These are phyloP conservation scores for Dianthus caryophyllus DNA, from an alignment of 148 eudicot genomes.

Conservation along the genomic window DNA sequence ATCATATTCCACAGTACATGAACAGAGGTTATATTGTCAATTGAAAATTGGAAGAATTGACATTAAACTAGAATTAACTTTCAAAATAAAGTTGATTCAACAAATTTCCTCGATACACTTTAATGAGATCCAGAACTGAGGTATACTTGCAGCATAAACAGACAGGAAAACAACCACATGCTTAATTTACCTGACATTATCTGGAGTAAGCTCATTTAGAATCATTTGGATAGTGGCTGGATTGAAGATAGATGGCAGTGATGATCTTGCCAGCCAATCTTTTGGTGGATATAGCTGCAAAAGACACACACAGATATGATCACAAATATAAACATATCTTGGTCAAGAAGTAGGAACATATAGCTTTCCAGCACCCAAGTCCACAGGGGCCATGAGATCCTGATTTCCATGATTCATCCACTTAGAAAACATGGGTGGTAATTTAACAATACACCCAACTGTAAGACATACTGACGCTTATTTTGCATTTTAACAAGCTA, in stretches of 20 bases:
- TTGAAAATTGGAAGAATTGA: neutral
- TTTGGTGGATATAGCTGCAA: constrained; percentile 72
- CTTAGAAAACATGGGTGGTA: neutral
- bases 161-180: neutral
- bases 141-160: neutral
- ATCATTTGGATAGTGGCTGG: constrained; percentile 54
- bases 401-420: neutral
- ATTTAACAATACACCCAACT: neutral
- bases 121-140: neutral
- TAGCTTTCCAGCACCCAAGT: neutral
- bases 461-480: neutral
- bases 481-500: neutral
- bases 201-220: constrained; percentile 62
- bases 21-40: neutral
- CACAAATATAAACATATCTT: constrained; percentile 4
- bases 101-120: neutral
- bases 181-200: constrained; percentile 58
- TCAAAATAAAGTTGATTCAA: neutral
- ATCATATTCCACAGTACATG: neutral
- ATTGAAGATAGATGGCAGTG: constrained; percentile 67
- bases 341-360: constrained; percentile 3
- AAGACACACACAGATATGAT: constrained; percentile 13
- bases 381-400: neutral
- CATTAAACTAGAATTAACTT: neutral
- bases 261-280: constrained; percentile 86